Evolutionary conservation across 176 grass and related monocot species (phyloP), one percentile per base, ranked within the genome.

Genomic region (Triticum monococcum): DNA sequence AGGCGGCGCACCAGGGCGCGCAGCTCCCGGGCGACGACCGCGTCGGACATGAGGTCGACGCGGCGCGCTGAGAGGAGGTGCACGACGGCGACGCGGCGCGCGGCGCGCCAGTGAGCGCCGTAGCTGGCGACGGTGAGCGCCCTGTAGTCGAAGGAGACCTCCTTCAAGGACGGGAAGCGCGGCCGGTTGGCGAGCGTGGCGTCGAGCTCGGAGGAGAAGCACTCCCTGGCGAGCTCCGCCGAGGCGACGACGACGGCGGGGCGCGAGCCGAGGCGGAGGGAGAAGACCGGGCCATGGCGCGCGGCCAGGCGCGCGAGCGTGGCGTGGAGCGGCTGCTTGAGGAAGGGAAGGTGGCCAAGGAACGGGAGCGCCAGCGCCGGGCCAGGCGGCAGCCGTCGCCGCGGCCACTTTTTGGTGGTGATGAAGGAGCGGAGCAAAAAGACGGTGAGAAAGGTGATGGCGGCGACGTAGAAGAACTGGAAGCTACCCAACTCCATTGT

Each of bases 111-210:
- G 43, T 86, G 75, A 0, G 69, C 28, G 6, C 87, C 91, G 81
- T 97, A 93, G 65, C 59, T 23, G 30, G 85, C 63, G 14, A 33
- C 20, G 22, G 40, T 30, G 28, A 93, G 60, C 23, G 82, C 52
- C 14, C 79, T 33, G 85, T 82, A 87, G 48, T 84, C 72, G 74
- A 79, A 86, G 26, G 77, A 65, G 0, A 35, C 23, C 64, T 64
- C 79, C 61, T 28, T 3, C 13, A 33, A 68, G 1, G 85, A 88
- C 3, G 85, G 82, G 52, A 93, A 78, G 1, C 68, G 65, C 33
- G 91, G 94, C 0, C 91, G 81, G 75, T 88, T 93, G 54, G 89
- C 89, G 79, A 96, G 91, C 62, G 46, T 22, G 33, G 84, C 48
- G 75, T 92, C 89, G 35, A 90, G 38, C 36, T 43, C 84, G 8